These are phyloP conservation scores for Closterium sp. DNA, from an alignment of 139 green algal genomes.

Conservation along the genomic window DNA sequence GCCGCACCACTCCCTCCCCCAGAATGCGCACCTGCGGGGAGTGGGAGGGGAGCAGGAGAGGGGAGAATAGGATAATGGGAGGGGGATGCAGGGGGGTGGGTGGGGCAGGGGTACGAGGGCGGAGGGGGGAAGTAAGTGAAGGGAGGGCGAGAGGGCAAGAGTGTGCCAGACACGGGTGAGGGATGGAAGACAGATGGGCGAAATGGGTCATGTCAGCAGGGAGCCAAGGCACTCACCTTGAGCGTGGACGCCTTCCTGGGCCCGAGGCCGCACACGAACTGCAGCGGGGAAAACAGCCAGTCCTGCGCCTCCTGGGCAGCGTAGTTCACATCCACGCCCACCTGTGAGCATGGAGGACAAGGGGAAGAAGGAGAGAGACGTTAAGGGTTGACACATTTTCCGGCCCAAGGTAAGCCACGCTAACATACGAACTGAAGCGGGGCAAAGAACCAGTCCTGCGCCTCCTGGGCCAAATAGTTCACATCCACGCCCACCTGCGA, in stretches of 20 bases:
- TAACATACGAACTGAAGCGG: slow-evolving; percentile 82
- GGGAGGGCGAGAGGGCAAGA: not conserved
- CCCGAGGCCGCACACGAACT: slow-evolving; percentile 83
- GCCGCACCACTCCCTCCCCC: slow-evolving; percentile 16
- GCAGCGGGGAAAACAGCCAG: slow-evolving; percentile 72
- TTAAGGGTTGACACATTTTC: too few species aligned
- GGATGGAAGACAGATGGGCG: too few species aligned
- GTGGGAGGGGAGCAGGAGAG: not conserved
- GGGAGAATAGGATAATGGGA: too few species aligned
- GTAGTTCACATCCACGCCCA: slow-evolving; percentile 83
- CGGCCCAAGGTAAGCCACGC: too few species aligned
- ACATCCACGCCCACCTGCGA: slow-evolving; percentile 77
- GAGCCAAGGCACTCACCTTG: not conserved
- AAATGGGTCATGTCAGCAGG: not conserved
- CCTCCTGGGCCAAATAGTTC: slow-evolving; percentile 66
- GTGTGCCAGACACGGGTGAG: not conserved
- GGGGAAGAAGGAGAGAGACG: too few species aligned
- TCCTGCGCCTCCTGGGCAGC: slow-evolving; percentile 55
- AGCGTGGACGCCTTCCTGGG: slow-evolving; percentile 73
- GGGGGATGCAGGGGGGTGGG: not conserved
- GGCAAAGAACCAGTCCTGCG: slow-evolving; percentile 71
- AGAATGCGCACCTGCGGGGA: not conserved
- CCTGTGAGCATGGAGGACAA: slow-evolving; percentile 34
- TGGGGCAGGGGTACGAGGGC: not conserved
- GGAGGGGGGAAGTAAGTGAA: not conserved